Percentiles rank a stretch among this genome's conserved stretches.
These are phyloP conservation scores for Nakaseomyces nivariensis DNA, from an alignment of 1,139 yeast genomes.

Conservation along the genomic window DNA sequence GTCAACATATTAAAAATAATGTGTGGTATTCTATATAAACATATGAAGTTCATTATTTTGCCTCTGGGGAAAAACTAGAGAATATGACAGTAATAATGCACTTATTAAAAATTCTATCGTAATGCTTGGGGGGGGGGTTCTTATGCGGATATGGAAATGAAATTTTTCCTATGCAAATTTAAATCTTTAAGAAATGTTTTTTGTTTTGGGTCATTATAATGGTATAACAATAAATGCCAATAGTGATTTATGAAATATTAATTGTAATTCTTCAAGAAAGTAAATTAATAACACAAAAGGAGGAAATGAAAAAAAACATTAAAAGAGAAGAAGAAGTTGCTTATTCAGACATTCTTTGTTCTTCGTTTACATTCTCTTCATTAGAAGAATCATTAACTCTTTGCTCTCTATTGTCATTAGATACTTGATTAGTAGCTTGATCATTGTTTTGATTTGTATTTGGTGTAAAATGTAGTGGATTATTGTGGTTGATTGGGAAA, in stretches of 20 bases:
- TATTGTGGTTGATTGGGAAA: constrained; percentile 2
- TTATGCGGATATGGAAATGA: not conserved
- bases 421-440: not conserved
- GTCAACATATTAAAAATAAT: too few relatives aligned
- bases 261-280: too few relatives aligned
- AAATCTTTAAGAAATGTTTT: not conserved
- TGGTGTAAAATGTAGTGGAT: not conserved
- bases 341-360: not conserved
- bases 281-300: not conserved
- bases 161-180: not conserved
- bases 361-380: not conserved
- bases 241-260: too few relatives aligned
- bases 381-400: not conserved
- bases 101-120: not conserved
- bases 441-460: not conserved
- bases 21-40: too few relatives aligned
- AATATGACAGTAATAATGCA: not conserved
- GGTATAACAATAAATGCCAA: too few relatives aligned
- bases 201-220: too few relatives aligned
- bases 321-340: not conserved
- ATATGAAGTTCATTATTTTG: too few relatives aligned
- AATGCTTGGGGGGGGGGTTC: not conserved
- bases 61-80: too few relatives aligned
- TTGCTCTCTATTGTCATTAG: not conserved
- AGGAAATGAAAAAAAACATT: not conserved